These are phyloP conservation scores for Rhodotorula toruloides DNA, from an alignment of 768 basidiomycete genomes.

Conservation along the genomic window DNA sequence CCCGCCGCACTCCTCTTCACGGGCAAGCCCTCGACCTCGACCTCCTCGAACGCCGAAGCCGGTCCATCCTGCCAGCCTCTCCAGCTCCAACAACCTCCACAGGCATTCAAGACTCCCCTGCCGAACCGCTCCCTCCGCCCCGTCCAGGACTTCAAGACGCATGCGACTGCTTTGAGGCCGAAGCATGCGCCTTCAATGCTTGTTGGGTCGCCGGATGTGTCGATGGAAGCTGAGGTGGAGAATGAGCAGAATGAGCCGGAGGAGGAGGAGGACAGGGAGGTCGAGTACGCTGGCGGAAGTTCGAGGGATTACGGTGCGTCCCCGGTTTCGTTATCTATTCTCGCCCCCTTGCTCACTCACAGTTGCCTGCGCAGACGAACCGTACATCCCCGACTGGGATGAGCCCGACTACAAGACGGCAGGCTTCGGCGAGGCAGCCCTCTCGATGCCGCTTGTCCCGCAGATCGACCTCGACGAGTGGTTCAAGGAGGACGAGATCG, in stretches of 20 bases:
- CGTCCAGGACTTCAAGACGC: neutral
- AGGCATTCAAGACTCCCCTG: constrained; percentile 3
- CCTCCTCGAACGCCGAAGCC: constrained; percentile 8
- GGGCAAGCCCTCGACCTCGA: constrained; percentile 4
- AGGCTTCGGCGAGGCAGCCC: neutral
- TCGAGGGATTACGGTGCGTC: constrained; percentile 16
- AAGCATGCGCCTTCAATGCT: neutral
- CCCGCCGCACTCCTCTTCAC: constrained; percentile 13
- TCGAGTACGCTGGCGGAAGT: constrained; percentile 15
- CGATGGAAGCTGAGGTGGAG: constrained; percentile 1
- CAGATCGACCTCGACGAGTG: neutral
- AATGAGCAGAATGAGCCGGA: neutral
- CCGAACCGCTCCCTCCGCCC: constrained; percentile 6
- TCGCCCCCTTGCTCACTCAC: neutral
- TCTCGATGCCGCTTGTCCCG: neutral
- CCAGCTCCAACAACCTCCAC: neutral
- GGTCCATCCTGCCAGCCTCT: constrained; percentile 2
- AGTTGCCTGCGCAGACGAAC: constrained; percentile 4
- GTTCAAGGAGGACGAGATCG: neutral
- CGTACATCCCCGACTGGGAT: constrained; percentile 6
- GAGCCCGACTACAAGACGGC: constrained; percentile 12
- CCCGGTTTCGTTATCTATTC: too few relatives aligned
- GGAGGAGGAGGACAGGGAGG: constrained; percentile 6
- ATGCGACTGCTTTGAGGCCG: neutral
- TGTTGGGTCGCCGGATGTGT: constrained; percentile 9